Evolutionary conservation across 2,329 filamentous ascomycete genomes (phyloP), one percentile per base, ranked within the genome.

Genomic region (Talaromyces albobiverticillius): DNA sequence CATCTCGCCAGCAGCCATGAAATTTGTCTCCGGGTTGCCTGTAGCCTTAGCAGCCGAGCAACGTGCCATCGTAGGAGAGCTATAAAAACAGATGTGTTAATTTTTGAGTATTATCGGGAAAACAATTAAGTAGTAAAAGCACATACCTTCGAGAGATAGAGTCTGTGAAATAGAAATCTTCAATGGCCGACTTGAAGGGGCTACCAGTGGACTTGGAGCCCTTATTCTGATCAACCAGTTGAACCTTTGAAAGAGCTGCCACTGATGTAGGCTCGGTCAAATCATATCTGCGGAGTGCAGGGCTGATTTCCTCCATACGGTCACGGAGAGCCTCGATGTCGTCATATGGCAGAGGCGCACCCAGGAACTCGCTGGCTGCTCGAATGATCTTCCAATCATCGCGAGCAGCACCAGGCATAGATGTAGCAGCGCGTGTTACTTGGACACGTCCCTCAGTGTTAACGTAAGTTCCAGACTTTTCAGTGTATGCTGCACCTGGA

Each of bases 341-440:
- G 65, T 99, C 93, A 68, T 97, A 99, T 20, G 91, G 89, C 51
- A 99, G 83, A 61, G 92, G 87, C 25, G 80, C 85, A 57, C 89
- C 90, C 14, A 99, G 81, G 77, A 95, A 96, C 76, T 97, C 94
- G 67, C 89, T 94, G 54, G 83, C 85, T 16, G 94, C 94, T 60
- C 94, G 90, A 64, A 99, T 86, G 67, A 99, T 97, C 84, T 97
- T 99, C 94, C 94, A 99, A 77, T 99, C 94, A 60, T 94, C 93
- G 68, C 94, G 85, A 54, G 93, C 85, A 51, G 91, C 94, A 57
- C 94, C 94, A 22, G 91, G 90, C 61, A 96, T 81, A 43, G 88
- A 89, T 34, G 91, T 95, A 26, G 94, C 94, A 46, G 90, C 87
- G 61, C 94, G 89, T 51, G 89, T 94, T 79, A 96, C 88, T 77